Percentiles rank a stretch among this genome's conserved stretches.
Evolutionary conservation across 2,329 filamentous ascomycete genomes (phyloP).

Genomic region (Fusarium beomiforme): DNA sequence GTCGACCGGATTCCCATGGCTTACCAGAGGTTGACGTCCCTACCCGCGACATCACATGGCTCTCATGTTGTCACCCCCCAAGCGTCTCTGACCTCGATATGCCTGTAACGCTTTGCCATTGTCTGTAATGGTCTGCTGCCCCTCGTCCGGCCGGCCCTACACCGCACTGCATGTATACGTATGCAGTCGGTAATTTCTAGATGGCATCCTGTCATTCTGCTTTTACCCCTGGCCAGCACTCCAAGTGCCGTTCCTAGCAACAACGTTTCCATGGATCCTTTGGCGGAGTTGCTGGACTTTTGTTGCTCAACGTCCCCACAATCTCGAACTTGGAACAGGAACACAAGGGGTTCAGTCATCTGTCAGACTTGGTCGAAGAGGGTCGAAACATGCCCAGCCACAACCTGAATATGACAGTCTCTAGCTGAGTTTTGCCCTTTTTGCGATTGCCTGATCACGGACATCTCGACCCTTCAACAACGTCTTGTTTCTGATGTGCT

Average conservation of each 20-base stretch:
- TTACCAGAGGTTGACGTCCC: slow-evolving; percentile 2
- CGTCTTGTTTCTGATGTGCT: slow-evolving; percentile 15
- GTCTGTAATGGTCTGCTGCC: slow-evolving; percentile 12
- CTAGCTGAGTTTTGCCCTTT: not conserved
- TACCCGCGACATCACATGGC: slow-evolving; percentile 8
- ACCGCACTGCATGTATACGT: not conserved
- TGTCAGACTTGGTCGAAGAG: slow-evolving; percentile 10
- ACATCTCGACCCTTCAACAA: not conserved
- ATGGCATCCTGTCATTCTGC: slow-evolving; percentile 13
- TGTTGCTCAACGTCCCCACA: slow-evolving; percentile 28
- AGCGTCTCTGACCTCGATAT: slow-evolving; percentile 14
- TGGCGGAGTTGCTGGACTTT: slow-evolving; percentile 14
- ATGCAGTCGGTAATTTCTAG: slow-evolving; percentile 4
- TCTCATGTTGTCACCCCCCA: slow-evolving; percentile 1
- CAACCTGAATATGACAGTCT: not conserved
- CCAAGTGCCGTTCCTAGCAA: slow-evolving; percentile 30
- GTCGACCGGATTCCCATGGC: slow-evolving; percentile 24
- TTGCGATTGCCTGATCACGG: slow-evolving; percentile 3
- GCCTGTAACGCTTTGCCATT: slow-evolving; percentile 2
- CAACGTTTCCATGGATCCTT: slow-evolving; percentile 16
- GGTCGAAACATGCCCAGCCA: slow-evolving; percentile 21
- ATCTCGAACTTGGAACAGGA: slow-evolving; percentile 24
- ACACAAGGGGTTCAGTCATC: slow-evolving; percentile 14
- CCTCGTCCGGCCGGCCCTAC: slow-evolving; percentile 21
- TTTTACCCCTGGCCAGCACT: slow-evolving; percentile 17